These are phyloP conservation scores for Rhytidhysteron rufulum DNA, from an alignment of 2,329 filamentous ascomycete species.

Conservation along the genomic window DNA sequence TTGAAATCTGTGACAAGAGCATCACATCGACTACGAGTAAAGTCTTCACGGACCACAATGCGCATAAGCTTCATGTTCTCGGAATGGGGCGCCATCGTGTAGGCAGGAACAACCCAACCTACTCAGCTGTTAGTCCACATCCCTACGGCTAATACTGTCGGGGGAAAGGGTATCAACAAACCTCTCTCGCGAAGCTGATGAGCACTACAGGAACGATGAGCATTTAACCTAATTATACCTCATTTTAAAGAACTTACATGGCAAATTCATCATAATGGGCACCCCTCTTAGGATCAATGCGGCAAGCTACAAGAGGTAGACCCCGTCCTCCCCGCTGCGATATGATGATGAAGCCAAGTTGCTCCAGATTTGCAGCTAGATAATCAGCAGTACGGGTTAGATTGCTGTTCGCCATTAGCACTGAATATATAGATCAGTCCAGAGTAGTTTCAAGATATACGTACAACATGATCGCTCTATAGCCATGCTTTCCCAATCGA, in stretches of 20 bases:
- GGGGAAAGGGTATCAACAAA: no score
- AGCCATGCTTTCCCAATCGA: conserved; percentile 87
- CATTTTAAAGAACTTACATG: conserved; percentile 34
- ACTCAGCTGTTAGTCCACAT: no score
- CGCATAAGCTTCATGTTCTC: conserved; percentile 84
- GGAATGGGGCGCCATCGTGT: conserved; percentile 93
- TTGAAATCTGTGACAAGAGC: conserved; percentile 73
- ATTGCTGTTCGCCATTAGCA: conserved; percentile 53
- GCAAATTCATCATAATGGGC: conserved; percentile 55
- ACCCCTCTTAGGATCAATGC: conserved; percentile 57
- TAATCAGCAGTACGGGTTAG: conserved; percentile 88
- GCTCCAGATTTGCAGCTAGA: conserved; percentile 67
- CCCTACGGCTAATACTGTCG: no score
- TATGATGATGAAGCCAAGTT: conserved; percentile 83
- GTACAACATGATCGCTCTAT: conserved; percentile 79
- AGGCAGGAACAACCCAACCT: conserved; percentile 93
- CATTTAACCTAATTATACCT: not conserved
- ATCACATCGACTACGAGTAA: conserved; percentile 78
- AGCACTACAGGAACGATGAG: conserved; percentile 42
- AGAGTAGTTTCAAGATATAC: no score
- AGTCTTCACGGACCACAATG: conserved; percentile 90
- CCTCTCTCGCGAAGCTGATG: conserved; percentile 81
- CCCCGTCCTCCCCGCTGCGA: conserved; percentile 73
- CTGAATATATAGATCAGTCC: not conserved
- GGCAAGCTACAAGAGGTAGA: conserved; percentile 86